Base-by-base conservation (phyloP, 2,329 filamentous ascomycete genomes). In the Rachicladosporium sp. region DNA sequence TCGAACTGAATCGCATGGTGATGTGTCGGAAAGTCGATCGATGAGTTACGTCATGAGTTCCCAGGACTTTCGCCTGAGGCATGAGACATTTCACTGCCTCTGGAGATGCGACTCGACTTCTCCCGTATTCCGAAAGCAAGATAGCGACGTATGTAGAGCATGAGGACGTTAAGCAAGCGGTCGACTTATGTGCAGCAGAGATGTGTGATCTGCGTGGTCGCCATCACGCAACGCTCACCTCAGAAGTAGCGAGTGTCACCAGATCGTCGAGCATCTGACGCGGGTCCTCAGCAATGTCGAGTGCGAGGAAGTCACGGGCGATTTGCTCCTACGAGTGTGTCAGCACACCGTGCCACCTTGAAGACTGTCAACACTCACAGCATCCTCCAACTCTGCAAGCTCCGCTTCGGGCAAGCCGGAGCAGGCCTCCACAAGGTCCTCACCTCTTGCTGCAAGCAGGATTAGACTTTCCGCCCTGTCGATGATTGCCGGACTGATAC, bases 351-450 rank as follows among this genome's bases (percentile, higher is more conserved):
- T 30, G 35, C 4, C 11, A n/a, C n/a, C 9, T 10, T 13, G 6
- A 32, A 11, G 10, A 15, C 30, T 10, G 13, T 37, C 29, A 36
- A 29, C 10, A 54, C 65, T 50, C 59, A 75, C 76, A 15, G 87
- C 85, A 46, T 73, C 64, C 49, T 78, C 70, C n/a, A 95, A 66
- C 30, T 74, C 72, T n/a, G 63, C 59, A 38, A 70, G 68, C 51
- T 94, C 85, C 3, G 67, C 64, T 0, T 67, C 62, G 0, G 78
- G 76, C 46, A 93, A 64, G 33, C 69, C 70, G 4, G 82, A 75
- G 59, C 83, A 94, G 12, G 78, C 74, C 23, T 76, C 71, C 4
- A 80, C 73, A 2, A 96, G 66, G 57, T 93, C 83, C 53, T 89
- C 82, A 5, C 86, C 83, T 37, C 70, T 74, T 10, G 76, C 74